phyloP scores from a whole-genome alignment of 345 rosid genomes.

The Luvunga scandens region DNA sequence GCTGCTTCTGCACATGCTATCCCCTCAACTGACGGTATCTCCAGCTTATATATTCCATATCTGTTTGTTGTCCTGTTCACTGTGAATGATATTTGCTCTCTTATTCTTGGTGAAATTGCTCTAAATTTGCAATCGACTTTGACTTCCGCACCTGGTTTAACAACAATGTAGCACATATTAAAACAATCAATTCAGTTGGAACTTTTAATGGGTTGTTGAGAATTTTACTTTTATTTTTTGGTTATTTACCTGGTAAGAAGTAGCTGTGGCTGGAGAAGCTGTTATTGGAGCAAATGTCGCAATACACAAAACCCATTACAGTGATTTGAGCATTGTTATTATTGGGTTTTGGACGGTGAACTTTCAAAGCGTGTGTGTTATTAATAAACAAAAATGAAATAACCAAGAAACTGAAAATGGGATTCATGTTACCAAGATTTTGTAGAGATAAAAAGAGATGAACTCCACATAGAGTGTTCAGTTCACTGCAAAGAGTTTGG shows the following conservation, averaged over 20 bases:
- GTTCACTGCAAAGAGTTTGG: slow-evolving; percentile 14
- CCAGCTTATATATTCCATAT: slow-evolving; percentile 69
- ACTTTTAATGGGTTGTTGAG: not conserved
- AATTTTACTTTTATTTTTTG: not conserved
- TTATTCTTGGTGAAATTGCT: slow-evolving; percentile 53
- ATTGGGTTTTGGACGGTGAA: slow-evolving; percentile 21
- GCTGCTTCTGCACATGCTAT: slow-evolving; percentile 64
- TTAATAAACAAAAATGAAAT: slow-evolving; percentile 32
- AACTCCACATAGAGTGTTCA: slow-evolving; percentile 12
- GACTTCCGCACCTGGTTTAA: slow-evolving; percentile 73
- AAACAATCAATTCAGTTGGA: not conserved
- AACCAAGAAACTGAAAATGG: slow-evolving; percentile 31
- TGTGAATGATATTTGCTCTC: slow-evolving; percentile 63
- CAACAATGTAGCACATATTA: not conserved
- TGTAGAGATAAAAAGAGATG: slow-evolving; percentile 9
- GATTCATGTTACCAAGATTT: slow-evolving; percentile 39
- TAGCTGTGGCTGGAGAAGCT: slow-evolving; percentile 92
- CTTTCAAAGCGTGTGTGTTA: slow-evolving; percentile 35
- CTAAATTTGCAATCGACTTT: slow-evolving; percentile 75
- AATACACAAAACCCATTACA: slow-evolving; percentile 90
- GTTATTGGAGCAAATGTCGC: slow-evolving; percentile 97
- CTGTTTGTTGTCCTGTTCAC: slow-evolving; percentile 86
- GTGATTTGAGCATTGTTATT: slow-evolving; percentile 44
- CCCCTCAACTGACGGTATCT: slow-evolving; percentile 75
- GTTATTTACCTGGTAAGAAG: slow-evolving; percentile 76